Evolutionary conservation across 768 basidiomycete genomes (phyloP).

Genomic region (Lyophyllum atratum): DNA sequence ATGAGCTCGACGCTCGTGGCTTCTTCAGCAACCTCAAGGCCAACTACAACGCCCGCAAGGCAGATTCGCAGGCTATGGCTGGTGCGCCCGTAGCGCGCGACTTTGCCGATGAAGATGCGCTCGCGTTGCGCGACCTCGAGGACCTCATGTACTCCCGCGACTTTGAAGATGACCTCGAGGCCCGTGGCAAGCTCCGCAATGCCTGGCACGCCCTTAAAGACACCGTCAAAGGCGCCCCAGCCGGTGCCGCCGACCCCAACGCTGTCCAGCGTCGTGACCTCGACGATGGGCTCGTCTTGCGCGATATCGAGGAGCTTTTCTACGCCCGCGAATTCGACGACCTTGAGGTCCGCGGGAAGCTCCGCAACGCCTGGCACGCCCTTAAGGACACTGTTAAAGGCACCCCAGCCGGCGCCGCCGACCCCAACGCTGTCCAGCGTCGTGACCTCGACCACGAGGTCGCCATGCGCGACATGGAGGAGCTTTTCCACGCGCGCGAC

Average conservation of each 20-base stretch:
- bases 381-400: not conserved
- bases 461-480: not conserved
- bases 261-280: not conserved
- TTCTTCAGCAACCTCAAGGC: too few species aligned
- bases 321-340: not conserved
- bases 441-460: not conserved
- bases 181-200: not conserved
- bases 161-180: not conserved
- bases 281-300: not conserved
- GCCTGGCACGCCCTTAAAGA: not conserved
- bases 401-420: too few species aligned
- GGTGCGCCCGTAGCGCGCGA: not conserved
- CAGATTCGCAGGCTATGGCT: too few species aligned
- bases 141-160: not conserved
- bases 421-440: not conserved
- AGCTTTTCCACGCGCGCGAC: not conserved
- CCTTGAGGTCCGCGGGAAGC: not conserved
- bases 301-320: not conserved
- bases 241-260: too few species aligned
- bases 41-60: too few species aligned
- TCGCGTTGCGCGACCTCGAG: not conserved
- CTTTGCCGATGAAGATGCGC: not conserved
- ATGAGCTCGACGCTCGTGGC: not conserved
- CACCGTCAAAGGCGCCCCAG: too few species aligned
- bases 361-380: not conserved